Conservation (phyloP, 257 asterid species). For the Jacaranda mimosifolia region DNA sequence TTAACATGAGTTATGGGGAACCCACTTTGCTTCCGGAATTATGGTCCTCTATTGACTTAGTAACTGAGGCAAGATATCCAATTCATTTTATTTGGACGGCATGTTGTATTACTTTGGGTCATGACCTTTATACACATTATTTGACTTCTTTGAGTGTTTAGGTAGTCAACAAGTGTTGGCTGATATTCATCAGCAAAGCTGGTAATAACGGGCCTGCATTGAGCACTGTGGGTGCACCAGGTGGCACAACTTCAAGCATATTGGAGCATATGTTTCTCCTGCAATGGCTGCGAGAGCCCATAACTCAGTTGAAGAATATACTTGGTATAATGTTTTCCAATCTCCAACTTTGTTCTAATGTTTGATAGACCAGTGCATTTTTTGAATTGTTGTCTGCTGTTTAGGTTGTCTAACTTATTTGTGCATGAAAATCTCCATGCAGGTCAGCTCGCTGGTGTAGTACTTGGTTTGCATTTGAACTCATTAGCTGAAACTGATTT, state of each 20-base stretch:
- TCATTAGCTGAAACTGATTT: constrained; percentile 49
- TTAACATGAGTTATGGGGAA: constrained; percentile 99
- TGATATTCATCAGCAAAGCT: constrained; percentile 92
- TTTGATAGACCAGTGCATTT: not conserved
- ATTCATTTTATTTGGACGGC: constrained; percentile 35
- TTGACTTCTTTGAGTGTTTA: constrained; percentile 41
- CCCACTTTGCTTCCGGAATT: constrained; percentile 85
- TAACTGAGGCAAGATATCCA: constrained; percentile 71
- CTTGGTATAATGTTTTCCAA: constrained; percentile 68
- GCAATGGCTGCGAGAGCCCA: constrained; percentile 98
- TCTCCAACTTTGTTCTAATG: constrained; percentile 30
- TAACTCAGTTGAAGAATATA: constrained; percentile 89
- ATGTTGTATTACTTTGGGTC: constrained; percentile 28
- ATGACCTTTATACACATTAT: constrained; percentile 13
- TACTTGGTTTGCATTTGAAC: constrained; percentile 36
- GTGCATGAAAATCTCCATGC: constrained; percentile 23
- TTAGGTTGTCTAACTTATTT: not conserved
- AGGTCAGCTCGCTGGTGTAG: constrained; percentile 21
- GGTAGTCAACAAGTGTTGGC: constrained; percentile 91
- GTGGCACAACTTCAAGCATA: constrained; percentile 97
- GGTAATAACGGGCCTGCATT: constrained; percentile 97
- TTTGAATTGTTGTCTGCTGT: constrained; percentile 17
- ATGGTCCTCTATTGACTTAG: constrained; percentile 96
- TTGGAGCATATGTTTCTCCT: constrained; percentile 98
- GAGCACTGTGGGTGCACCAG: constrained; percentile 98